Percentiles rank a stretch among this genome's conserved stretches.
Evolutionary conservation across 495 filamentous ascomycete genomes (phyloP).

Genomic region (Penicillium coprophilum): DNA sequence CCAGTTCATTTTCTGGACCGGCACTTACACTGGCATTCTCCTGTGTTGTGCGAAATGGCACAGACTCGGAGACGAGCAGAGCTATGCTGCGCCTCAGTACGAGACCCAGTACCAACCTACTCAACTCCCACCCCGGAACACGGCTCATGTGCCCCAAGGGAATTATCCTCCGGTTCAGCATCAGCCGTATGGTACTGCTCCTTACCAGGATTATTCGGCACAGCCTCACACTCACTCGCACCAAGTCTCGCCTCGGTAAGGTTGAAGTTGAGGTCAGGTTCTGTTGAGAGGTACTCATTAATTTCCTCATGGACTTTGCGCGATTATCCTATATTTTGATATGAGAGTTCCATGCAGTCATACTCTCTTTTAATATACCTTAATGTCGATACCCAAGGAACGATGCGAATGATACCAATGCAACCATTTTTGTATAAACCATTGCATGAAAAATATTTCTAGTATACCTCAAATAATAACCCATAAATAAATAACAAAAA

Average conservation of each 20-base stretch:
- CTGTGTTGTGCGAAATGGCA: slow-evolving; percentile 24
- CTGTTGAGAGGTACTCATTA: neutral
- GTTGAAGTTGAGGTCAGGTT: neutral
- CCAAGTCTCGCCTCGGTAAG: neutral
- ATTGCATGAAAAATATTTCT: neutral
- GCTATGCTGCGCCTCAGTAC: slow-evolving; percentile 11
- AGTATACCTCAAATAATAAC: neutral
- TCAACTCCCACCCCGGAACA: slow-evolving; percentile 8
- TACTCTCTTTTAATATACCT: slow-evolving; percentile 1
- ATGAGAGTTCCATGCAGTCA: neutral
- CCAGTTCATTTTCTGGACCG: slow-evolving; percentile 23
- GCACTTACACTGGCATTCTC: slow-evolving; percentile 25
- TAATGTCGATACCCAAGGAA: slow-evolving; percentile 9
- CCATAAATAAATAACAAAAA: neutral
- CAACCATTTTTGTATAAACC: neutral
- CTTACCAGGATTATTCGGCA: slow-evolving; percentile 2
- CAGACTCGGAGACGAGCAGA: slow-evolving; percentile 13
- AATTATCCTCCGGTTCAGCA: slow-evolving; percentile 6
- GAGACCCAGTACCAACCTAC: slow-evolving; percentile 6
- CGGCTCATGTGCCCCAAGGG: neutral
- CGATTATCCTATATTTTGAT: neutral
- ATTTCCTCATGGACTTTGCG: neutral
- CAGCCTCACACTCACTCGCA: slow-evolving; percentile 1
- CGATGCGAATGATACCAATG: neutral
- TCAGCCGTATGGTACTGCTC: neutral